Evolutionary conservation across 768 basidiomycete species (phyloP).

Genomic region (Trametes villosa): DNA sequence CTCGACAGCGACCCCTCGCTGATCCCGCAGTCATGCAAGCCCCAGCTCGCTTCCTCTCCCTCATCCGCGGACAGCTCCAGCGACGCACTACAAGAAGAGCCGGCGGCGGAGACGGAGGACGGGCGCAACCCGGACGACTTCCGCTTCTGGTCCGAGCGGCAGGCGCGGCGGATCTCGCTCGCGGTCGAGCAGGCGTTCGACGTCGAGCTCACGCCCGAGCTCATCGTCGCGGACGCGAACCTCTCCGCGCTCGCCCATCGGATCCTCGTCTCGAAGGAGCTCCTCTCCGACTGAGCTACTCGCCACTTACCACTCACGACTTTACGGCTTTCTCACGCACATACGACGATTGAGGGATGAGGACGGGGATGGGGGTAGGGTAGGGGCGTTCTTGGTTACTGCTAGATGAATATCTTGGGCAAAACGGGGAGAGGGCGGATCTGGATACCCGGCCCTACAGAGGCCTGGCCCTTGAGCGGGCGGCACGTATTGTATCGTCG

Average conservation of each 20-base stretch:
- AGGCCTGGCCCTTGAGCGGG: background rate
- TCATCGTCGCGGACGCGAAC: constrained; percentile 94
- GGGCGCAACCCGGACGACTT: constrained; percentile 88
- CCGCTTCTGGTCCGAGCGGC: constrained; percentile 87
- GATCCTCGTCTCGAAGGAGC: constrained; percentile 69
- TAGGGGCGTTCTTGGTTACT: background rate
- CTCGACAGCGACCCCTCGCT: constrained; percentile 86
- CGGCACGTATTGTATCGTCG: background rate
- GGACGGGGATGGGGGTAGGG: background rate
- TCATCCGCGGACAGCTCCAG: background rate
- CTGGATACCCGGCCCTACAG: background rate
- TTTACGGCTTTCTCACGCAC: background rate
- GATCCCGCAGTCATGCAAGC: constrained; percentile 70
- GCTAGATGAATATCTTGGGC: too few relatives aligned
- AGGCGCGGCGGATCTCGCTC: constrained; percentile 86
- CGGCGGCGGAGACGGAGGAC: constrained; percentile 46
- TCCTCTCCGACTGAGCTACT: constrained; percentile 25
- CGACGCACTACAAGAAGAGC: background rate
- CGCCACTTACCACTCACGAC: background rate
- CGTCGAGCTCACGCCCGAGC: constrained; percentile 88
- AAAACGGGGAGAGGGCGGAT: too few relatives aligned
- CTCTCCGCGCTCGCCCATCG: constrained; percentile 81
- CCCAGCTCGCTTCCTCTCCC: background rate
- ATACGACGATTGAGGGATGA: too few relatives aligned
- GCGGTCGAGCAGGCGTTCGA: constrained; percentile 82